Percentiles rank a stretch among this genome's conserved stretches.
These are phyloP conservation scores for Starmerella floricola DNA, from an alignment of 805 yeast genomes.

Conservation along the genomic window DNA sequence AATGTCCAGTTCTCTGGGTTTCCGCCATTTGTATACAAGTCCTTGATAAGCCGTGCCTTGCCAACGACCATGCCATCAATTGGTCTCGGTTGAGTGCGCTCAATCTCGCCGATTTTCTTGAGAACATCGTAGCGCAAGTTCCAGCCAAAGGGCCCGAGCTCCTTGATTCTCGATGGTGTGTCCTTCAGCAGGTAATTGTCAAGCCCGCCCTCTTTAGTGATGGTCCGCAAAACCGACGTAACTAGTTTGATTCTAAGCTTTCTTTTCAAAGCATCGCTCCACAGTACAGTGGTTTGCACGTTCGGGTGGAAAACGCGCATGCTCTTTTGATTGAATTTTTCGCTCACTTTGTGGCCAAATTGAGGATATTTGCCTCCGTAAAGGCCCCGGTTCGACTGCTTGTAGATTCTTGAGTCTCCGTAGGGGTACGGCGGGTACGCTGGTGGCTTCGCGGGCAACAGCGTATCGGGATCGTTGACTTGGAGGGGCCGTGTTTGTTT, in stretches of 20 bases:
- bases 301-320: conserved; percentile 73
- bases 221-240: conserved; percentile 71
- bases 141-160: conserved; percentile 91
- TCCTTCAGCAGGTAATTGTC: conserved; percentile 82
- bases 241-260: conserved; percentile 50
- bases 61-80: conserved; percentile 44
- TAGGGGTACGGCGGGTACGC: conserved; percentile 59
- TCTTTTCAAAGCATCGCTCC: conserved; percentile 68
- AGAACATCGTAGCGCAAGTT: conserved; percentile 65
- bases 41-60: conserved; percentile 46
- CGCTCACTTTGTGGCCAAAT: conserved; percentile 68
- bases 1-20: conserved; percentile 24
- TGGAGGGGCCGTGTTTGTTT: conserved; percentile 26
- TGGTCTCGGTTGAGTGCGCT: conserved; percentile 33
- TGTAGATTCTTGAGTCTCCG: conserved; percentile 65
- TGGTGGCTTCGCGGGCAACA: conserved; percentile 32
- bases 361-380: conserved; percentile 79
- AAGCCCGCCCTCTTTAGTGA: conserved; percentile 88
- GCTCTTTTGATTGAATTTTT: conserved; percentile 52
- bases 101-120: conserved; percentile 32
- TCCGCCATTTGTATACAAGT: conserved; percentile 10
- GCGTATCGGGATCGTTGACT: conserved; percentile 38
- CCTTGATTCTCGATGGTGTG: conserved; percentile 79
- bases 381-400: conserved; percentile 76
- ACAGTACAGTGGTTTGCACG: conserved; percentile 57